Evolutionary conservation across 805 yeast genomes (phyloP).

Genomic region (Wickerhamiella allomyrinae): DNA sequence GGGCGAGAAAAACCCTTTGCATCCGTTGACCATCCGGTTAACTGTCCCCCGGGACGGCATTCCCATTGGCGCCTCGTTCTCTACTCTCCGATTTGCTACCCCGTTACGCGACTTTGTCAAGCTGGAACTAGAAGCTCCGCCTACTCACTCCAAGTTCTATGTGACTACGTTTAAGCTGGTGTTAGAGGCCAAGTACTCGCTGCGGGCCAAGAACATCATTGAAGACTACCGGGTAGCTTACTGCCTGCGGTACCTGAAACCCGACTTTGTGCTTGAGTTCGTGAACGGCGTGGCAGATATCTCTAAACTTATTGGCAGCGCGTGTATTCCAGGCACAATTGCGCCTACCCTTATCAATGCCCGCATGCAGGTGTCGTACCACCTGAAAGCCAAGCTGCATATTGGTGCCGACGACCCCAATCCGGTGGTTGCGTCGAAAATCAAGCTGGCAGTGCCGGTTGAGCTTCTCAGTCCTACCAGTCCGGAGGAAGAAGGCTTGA

Average conservation of each 20-base stretch:
- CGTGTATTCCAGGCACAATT: neutral
- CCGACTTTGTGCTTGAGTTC: neutral
- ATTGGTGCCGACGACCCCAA: neutral
- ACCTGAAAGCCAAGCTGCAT: neutral
- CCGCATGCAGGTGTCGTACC: neutral
- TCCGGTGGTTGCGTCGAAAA: neutral
- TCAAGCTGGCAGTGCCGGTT: neutral
- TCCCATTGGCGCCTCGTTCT: neutral
- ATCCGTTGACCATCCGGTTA: neutral
- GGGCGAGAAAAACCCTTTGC: neutral
- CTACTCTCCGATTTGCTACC: neutral
- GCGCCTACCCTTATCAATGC: neutral
- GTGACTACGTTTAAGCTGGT: neutral
- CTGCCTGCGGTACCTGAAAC: neutral
- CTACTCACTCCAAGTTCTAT: neutral
- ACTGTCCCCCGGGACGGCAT: neutral
- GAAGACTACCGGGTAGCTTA: neutral
- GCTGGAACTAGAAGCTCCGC: neutral
- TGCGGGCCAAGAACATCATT: neutral
- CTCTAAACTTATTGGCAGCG: neutral
- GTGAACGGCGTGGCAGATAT: neutral
- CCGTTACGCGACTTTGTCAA: neutral
- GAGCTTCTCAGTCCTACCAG: neutral
- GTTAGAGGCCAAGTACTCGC: neutral
- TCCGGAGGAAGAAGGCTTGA: no score